phyloP scores from a whole-genome alignment of 495 filamentous ascomycete genomes.

The Podospora bellae-mahoneyi region DNA sequence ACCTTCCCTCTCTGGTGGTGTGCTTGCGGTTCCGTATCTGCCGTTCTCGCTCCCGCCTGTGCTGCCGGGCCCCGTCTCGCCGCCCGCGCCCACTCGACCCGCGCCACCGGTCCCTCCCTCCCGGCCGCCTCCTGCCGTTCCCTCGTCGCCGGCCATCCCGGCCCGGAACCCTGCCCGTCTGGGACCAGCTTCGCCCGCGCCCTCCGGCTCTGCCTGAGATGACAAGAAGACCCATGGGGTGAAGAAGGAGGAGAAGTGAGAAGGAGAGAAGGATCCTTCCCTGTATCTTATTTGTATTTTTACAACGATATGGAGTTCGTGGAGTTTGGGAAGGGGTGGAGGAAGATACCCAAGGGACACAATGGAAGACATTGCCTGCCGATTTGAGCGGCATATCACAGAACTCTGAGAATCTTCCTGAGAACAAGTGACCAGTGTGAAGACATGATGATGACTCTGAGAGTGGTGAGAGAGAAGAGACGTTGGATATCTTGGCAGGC shows the following conservation, averaged over 20 bases:
- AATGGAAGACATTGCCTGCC: neutral
- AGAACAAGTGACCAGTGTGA: too few relatives aligned
- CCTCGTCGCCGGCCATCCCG: neutral
- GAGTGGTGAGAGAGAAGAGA: neutral
- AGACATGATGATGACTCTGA: too few relatives aligned
- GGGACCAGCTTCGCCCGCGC: neutral
- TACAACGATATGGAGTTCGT: neutral
- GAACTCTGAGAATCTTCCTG: too few relatives aligned
- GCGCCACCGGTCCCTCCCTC: neutral
- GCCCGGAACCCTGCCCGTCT: neutral
- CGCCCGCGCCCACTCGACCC: neutral
- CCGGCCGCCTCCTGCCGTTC: neutral
- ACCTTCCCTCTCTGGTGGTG: neutral
- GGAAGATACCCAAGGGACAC: neutral
- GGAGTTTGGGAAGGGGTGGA: neutral
- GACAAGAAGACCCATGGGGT: neutral
- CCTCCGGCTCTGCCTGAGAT: neutral
- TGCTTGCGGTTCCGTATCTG: neutral
- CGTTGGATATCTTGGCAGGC: conserved; percentile 6
- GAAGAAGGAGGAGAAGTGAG: neutral
- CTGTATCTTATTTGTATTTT: neutral
- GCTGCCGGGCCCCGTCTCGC: neutral
- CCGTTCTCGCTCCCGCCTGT: neutral
- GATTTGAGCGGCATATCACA: neutral
- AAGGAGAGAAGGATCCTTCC: neutral